Conservation (phyloP, 768 basidiomycete genomes). For the Macrolepiota albuminosa region DNA sequence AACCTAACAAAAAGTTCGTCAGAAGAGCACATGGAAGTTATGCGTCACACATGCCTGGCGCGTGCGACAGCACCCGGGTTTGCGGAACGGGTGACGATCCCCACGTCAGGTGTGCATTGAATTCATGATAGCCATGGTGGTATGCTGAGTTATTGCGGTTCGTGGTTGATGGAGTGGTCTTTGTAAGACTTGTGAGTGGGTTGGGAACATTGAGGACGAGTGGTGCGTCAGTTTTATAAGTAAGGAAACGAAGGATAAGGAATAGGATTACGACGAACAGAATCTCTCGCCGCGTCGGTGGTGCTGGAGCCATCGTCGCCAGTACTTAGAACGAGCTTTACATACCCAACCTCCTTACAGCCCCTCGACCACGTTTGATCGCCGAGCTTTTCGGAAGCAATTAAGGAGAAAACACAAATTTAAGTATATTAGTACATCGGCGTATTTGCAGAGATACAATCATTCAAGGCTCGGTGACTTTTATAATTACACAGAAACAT, state of each 20-base stretch:
- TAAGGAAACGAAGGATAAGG: conserved; percentile 41
- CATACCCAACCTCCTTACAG: background rate
- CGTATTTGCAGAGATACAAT: background rate
- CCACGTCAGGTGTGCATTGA: conserved; percentile 36
- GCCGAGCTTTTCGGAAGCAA: conserved; percentile 4
- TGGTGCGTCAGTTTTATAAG: conserved; percentile 15
- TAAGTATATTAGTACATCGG: background rate
- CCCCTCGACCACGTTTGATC: background rate
- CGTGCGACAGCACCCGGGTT: conserved; percentile 72
- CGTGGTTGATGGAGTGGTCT: conserved; percentile 7
- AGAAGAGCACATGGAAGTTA: background rate
- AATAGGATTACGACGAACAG: conserved; percentile 47
- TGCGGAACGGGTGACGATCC: conserved; percentile 34
- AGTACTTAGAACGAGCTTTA: background rate
- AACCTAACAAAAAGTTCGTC: conserved; percentile 45
- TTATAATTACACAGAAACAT: background rate
- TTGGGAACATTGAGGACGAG: conserved; percentile 9
- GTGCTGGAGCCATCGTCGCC: conserved; percentile 27
- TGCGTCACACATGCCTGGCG: conserved; percentile 48
- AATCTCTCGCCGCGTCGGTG: conserved; percentile 54
- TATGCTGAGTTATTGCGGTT: conserved; percentile 5
- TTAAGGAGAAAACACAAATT: background rate
- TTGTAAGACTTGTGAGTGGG: conserved; percentile 3
- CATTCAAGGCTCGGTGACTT: background rate
- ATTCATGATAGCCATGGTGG: conserved; percentile 8